Percentiles rank a stretch among this genome's conserved stretches.
Conservation (phyloP, 192 early-diverging fungal species). For the Coemansia sp. region DNA sequence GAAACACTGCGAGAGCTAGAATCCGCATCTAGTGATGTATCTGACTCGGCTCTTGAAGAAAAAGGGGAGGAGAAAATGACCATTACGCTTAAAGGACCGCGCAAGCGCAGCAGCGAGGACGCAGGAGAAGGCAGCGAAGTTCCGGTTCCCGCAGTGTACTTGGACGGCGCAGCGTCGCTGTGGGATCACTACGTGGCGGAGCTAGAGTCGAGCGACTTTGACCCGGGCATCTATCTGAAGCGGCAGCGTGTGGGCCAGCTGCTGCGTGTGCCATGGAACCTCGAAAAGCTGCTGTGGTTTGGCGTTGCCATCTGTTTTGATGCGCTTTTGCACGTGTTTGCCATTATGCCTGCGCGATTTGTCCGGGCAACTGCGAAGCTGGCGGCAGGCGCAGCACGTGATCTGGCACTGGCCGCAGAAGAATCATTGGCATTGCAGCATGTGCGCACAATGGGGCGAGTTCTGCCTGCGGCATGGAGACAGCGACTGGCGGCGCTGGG, state of each 20-base stretch:
- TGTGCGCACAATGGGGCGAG: conserved; percentile 4
- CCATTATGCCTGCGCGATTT: conserved; percentile 88
- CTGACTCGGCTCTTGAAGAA: conserved; percentile 16
- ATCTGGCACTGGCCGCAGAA: conserved; percentile 18
- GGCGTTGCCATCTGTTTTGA: conserved; percentile 92
- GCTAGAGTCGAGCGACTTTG: conserved; percentile 59
- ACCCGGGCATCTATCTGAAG: conserved; percentile 78
- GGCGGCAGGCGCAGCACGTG: conserved; percentile 9
- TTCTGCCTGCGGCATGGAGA: conserved; percentile 25
- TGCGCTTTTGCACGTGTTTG: conserved; percentile 93
- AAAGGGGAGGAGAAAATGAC: conserved; percentile 43
- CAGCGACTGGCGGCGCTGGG: conserved; percentile 16
- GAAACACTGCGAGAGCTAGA: conserved; percentile 35
- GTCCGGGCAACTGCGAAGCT: conserved; percentile 60
- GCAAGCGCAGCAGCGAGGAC: conserved; percentile 20
- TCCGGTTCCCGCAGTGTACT: conserved; percentile 43
- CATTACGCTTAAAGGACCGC: conserved; percentile 45
- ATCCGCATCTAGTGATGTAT: conserved; percentile 13
- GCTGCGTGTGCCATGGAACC: conserved; percentile 79
- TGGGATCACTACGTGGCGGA: conserved; percentile 54
- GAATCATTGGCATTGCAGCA: conserved; percentile 5
- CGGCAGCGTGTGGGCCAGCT: conserved; percentile 85
- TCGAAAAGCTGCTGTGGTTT: conserved; percentile 93
- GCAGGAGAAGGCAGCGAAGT: conserved; percentile 7
- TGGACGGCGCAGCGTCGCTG: conserved; percentile 47